Base-by-base conservation (phyloP, 495 filamentous ascomycete species). In the Xylaria telfairii region DNA sequence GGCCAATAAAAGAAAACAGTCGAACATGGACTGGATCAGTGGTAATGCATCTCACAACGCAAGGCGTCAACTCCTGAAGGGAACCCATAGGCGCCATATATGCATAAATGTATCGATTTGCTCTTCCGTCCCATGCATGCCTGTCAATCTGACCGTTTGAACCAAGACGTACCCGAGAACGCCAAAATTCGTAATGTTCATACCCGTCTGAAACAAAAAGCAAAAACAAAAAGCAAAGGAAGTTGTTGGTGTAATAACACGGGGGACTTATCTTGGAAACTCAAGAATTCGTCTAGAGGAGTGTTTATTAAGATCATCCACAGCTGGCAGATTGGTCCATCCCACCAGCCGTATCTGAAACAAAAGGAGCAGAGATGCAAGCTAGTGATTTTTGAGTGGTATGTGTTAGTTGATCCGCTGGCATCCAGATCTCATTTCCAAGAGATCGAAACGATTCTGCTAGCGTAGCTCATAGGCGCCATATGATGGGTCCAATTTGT, bases 101-200 rank as follows among this genome's bases (percentile, higher is more conserved):
- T 67, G 65, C 65, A 59, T 53, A 66, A 49, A 37, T 57, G 17
- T 44, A 57, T 41, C 51, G 34, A 57, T 57, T 44, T 32, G 65
- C 51, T 46, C 65, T 41, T 42, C 46, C 64, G 19, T 26, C 32
- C 46, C 24, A 67, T 56, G 37, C 49, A 67, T 67, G 47, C 64
- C n/a, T 28, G 30, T n/a, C 32, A 67, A 32, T 32, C 39, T 57
- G 65, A 5, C 21, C 42, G 44, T 28, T 19, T n/a, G 12, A 57
- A 21, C 26, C 51, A 21, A 44, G 24, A 32, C 41, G 19, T 24
- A 37, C 26, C 65, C 19, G 37, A 67, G 46, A 67, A 67, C 65
- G 49, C 65, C 49, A 42, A 26, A 42, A 28, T 34, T 44, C 51
- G 51, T 57, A 21, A 57, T 34, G 15, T 59, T 67, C 46, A 39